Base-by-base conservation (phyloP, 2,329 filamentous ascomycete species). In the Macrophomina pseudophaseolina region DNA sequence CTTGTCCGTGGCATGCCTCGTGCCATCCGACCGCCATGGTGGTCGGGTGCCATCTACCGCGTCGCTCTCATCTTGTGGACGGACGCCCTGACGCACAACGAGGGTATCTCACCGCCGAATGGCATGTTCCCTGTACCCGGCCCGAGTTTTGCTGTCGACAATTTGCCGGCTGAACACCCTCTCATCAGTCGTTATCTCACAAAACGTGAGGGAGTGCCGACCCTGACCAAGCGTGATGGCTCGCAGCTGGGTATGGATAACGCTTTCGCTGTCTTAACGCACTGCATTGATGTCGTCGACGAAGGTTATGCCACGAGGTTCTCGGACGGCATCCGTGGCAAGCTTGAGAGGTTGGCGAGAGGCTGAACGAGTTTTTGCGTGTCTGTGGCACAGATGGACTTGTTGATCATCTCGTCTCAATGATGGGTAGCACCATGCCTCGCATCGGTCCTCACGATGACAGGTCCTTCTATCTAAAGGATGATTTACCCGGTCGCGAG, bases 31-130 rank as follows among this genome's bases (percentile, higher is more conserved):
- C 90, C 90, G 5, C 85, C 84, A 44, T 92, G 90, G 90, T 92
- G 89, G 89, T 81, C 87, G n/a, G 86, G 84, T 1, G 89, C 88
- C 3, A 80, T 91, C 48, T 91, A 92, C 74, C 87, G 90, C n/a
- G 88, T 84, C 1, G 84, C 84, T 4, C 79, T 90, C 66, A 84
- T 88, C 48, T 79, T 90, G 2, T 90, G 88, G 88, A 82, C 84
- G 2, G 86, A 90, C 70, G 86, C 87, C 70, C 76, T 90, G 65
- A 81, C 80, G 5, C 82, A 83, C 66, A 80, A 84, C 67, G 83
- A 87, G 64, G 71, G 73, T 67, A 71, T 76, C 18, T 73, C 73
- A 44, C 73, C 78, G 23, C 75, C 76, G 18, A 74, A 72, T 70
- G 75, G 74, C 69, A 72, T 79, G 67, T 78, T 79, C 73, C 72